These are phyloP conservation scores for Pleurostoma richardsiae DNA, from an alignment of 2,329 filamentous ascomycete species.

Conservation along the genomic window DNA sequence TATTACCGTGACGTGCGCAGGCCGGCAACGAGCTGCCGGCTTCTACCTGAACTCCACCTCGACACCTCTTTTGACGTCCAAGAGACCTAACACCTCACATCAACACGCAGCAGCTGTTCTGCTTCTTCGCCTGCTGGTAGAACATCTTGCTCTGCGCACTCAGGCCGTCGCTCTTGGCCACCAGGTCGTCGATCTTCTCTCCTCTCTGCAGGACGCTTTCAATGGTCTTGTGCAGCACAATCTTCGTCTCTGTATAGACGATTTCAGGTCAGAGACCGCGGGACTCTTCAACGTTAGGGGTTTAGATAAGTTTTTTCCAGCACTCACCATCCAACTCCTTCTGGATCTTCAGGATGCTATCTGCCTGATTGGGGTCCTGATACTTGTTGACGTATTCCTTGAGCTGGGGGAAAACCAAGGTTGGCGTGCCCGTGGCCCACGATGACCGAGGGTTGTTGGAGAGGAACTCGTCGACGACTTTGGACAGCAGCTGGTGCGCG, in stretches of 20 bases:
- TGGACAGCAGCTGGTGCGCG: slow-evolving; percentile 52
- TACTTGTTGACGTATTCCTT: slow-evolving; percentile 71
- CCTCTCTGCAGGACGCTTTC: slow-evolving; percentile 81
- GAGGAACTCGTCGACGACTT: slow-evolving; percentile 84
- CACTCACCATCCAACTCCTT: slow-evolving; percentile 72
- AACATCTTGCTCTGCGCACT: slow-evolving; percentile 97
- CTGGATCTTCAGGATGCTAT: slow-evolving; percentile 93
- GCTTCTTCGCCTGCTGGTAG: slow-evolving; percentile 79
- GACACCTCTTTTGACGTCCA: too few species aligned
- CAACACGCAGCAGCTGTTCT: slow-evolving; percentile 62
- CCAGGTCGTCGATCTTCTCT: slow-evolving; percentile 93
- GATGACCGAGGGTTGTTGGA: slow-evolving; percentile 65
- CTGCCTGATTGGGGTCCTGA: slow-evolving; percentile 83
- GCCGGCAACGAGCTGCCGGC: too few species aligned
- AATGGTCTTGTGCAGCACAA: slow-evolving; percentile 94
- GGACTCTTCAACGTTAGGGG: too few species aligned
- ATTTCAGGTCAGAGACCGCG: too few species aligned
- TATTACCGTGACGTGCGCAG: too few species aligned
- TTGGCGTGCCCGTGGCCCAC: slow-evolving; percentile 52
- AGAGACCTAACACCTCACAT: slow-evolving; percentile 3
- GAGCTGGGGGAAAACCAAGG: slow-evolving; percentile 64
- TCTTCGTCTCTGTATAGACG: slow-evolving; percentile 67
- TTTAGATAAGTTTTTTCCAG: too few species aligned
- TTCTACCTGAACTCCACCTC: too few species aligned
- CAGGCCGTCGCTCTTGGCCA: slow-evolving; percentile 87